Evolutionary conservation across 2,329 filamentous ascomycete genomes (phyloP), one percentile per base, ranked within the genome.

Genomic region (Xylariaceae sp.): DNA sequence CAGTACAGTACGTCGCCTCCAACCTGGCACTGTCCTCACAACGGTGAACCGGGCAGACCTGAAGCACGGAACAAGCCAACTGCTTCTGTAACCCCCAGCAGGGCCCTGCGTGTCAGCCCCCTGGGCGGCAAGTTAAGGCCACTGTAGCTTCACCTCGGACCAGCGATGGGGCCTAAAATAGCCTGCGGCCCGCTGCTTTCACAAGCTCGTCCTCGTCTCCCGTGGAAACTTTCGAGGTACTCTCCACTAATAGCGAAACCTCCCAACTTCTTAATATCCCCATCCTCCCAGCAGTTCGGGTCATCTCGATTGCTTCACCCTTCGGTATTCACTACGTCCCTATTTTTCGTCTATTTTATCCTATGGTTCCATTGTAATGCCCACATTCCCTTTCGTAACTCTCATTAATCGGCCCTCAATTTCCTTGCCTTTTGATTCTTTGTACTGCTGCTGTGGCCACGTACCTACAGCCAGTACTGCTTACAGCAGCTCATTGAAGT

Each of bases 361-460:
- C 54, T 51, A 58, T 53, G 57, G 41, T 58, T 49, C 48, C 45
- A 18, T 73, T 73, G 66, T 74, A 74, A 75, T 74, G 65, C 41
- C 41, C 52, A 55, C 69, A 16, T 43, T 43, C 41, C 71, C 66
- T 63, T 74, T 75, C 71, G 68, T 62, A 65, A 74, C 72, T 70
- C 62, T 75, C 72, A 63, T 74, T 75, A 63, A 65, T 58, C 56
- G 22, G 36, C 52, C 34, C 54, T 49, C 57, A 45, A 57, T 62
- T 65, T 56, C 49, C 6, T 50, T 26, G 26, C 51, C 36, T 16
- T 26, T 56, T 54, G 50, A 22, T 34, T 50, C 52, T 50, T 58
- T 58, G 50, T 60, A 46, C 50, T 39, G 48, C 42, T 34, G 43
- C 32, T 39, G 32, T 43, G 47, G 47, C 56, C 45, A 47, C 52